Percentiles rank a stretch among this genome's conserved stretches.
These are phyloP conservation scores for Rhynchosporium secalis DNA, from an alignment of 2,329 filamentous ascomycete species.

Conservation along the genomic window DNA sequence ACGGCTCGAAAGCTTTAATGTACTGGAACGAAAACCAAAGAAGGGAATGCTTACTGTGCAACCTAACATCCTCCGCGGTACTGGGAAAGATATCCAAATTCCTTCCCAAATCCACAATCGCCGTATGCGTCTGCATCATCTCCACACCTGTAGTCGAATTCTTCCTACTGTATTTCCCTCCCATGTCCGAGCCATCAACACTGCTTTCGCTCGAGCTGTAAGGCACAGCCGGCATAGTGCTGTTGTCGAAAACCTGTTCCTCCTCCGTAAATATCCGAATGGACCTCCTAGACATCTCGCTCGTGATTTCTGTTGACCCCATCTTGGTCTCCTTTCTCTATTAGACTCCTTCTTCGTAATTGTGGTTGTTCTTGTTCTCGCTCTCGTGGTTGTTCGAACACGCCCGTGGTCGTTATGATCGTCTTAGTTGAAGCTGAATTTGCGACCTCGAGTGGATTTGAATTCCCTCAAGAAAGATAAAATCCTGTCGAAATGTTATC, in stretches of 20 bases:
- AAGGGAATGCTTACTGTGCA: slow-evolving; percentile 25
- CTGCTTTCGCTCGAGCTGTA: slow-evolving; percentile 4
- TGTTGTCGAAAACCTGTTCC: slow-evolving; percentile 17
- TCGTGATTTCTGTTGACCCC: slow-evolving; percentile 11
- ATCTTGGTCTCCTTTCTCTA: slow-evolving; percentile 21
- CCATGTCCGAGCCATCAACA: not conserved
- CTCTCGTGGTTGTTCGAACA: not conserved
- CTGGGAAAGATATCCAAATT: slow-evolving; percentile 25
- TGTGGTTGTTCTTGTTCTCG: not conserved
- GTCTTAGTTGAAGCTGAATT: not conserved
- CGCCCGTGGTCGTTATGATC: not conserved
- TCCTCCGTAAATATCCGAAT: slow-evolving; percentile 29
- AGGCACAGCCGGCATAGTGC: slow-evolving; percentile 1
- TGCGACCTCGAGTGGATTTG: not conserved
- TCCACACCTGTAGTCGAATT: slow-evolving; percentile 15
- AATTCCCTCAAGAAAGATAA: not conserved
- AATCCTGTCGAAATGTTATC: slow-evolving; percentile 10
- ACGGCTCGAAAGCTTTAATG: not conserved
- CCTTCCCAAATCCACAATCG: slow-evolving; percentile 25
- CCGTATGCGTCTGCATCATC: slow-evolving; percentile 1
- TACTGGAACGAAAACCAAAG: too few relatives aligned
- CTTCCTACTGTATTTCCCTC: slow-evolving; percentile 6
- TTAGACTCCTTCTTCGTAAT: not conserved
- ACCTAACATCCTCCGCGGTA: slow-evolving; percentile 23
- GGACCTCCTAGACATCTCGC: slow-evolving; percentile 30